These are phyloP conservation scores for Rhodosporidiobolus sp. DNA, from an alignment of 768 basidiomycete genomes.

Conservation along the genomic window DNA sequence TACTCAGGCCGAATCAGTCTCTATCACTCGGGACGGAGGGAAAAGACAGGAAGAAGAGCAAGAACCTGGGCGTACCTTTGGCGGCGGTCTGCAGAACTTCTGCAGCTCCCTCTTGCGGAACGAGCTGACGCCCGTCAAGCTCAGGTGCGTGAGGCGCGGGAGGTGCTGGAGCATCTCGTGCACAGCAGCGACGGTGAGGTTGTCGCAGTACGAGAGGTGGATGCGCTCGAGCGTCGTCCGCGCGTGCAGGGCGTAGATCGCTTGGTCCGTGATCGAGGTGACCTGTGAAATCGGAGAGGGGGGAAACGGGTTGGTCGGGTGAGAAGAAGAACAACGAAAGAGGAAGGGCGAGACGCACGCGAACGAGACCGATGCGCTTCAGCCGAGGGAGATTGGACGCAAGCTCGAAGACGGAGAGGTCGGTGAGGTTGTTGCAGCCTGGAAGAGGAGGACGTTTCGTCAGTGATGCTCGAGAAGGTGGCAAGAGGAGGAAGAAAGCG, in stretches of 20 bases:
- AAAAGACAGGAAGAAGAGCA: neutral
- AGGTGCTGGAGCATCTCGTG: constrained; percentile 84
- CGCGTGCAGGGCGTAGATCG: constrained; percentile 80
- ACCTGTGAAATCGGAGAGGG: constrained; percentile 50
- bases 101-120: constrained; percentile 83
- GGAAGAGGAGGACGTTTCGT: constrained; percentile 4
- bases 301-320: too few relatives aligned
- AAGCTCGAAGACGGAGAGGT: constrained; percentile 90
- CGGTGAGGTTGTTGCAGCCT: constrained; percentile 85
- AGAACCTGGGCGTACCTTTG: constrained; percentile 59
- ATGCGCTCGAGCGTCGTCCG: constrained; percentile 87
- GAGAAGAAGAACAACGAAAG: neutral
- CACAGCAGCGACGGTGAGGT: constrained; percentile 85
- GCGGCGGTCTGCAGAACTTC: constrained; percentile 81
- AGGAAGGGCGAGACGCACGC: constrained; percentile 52
- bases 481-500: constrained; percentile 48
- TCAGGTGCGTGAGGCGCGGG: constrained; percentile 88
- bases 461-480: neutral
- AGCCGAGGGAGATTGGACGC: constrained; percentile 76
- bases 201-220: constrained; percentile 95
- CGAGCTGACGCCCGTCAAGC: constrained; percentile 91
- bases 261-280: constrained; percentile 86
- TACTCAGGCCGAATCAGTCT: neutral
- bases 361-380: constrained; percentile 88
- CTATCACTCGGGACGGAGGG: neutral